These are phyloP conservation scores for Xerophyta viscosa DNA, from an alignment of 106 monocot genomes.

Conservation along the genomic window DNA sequence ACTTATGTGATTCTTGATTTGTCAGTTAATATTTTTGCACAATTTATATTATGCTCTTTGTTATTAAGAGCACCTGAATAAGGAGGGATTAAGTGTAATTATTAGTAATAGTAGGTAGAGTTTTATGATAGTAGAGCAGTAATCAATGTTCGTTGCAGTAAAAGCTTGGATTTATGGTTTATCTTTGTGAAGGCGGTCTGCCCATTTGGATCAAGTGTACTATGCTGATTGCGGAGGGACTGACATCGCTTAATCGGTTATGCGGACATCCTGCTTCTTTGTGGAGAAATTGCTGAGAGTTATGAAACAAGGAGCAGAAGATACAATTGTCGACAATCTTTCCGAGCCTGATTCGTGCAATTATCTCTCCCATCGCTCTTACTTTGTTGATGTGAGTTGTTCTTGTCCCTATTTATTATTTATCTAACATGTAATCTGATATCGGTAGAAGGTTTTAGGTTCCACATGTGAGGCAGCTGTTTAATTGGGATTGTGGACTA, in stretches of 20 bases:
- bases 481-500: slow-evolving; percentile 78
- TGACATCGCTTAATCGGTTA: neutral
- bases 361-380: slow-evolving; percentile 5
- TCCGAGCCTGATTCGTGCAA: neutral
- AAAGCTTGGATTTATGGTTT: neutral
- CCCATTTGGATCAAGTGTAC: neutral
- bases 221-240: neutral
- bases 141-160: too few relatives aligned
- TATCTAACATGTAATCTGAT: neutral
- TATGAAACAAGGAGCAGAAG: slow-evolving; percentile 11
- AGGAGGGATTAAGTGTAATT: too few relatives aligned
- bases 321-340: neutral
- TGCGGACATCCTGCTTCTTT: slow-evolving; percentile 24
- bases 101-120: too few relatives aligned
- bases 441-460: slow-evolving; percentile 36
- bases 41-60: too few relatives aligned
- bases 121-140: too few relatives aligned
- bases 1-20: too few relatives aligned
- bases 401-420: neutral
- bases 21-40: too few relatives aligned
- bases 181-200: neutral
- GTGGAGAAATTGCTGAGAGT: slow-evolving; percentile 28
- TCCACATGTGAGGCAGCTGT: slow-evolving; percentile 75
- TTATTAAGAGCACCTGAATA: too few relatives aligned
- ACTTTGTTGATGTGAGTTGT: slow-evolving; percentile 42